Conservation (phyloP, 1,284 basidiomycete species). For the Trichosporon asahii region DNA sequence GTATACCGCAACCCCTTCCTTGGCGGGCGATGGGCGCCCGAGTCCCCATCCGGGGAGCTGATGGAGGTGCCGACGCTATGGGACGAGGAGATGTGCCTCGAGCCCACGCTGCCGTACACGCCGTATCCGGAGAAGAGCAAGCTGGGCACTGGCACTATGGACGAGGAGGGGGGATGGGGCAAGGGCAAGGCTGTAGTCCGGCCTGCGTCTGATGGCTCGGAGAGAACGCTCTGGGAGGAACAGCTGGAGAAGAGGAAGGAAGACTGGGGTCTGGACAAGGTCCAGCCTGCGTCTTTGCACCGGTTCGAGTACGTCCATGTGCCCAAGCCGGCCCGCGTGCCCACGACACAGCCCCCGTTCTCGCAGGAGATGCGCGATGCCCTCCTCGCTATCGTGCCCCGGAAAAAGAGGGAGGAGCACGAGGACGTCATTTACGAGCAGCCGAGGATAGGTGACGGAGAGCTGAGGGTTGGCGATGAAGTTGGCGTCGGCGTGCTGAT, state of each 20-base stretch:
- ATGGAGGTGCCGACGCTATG: constrained; percentile 40
- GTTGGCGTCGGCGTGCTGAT: constrained; percentile 43
- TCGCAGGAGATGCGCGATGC: constrained; percentile 15
- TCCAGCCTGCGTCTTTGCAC: neutral
- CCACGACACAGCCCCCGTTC: neutral
- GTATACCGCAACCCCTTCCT: constrained; percentile 19
- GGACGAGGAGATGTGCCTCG: constrained; percentile 39
- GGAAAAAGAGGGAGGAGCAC: neutral
- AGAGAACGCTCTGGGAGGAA: neutral
- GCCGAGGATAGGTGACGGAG: constrained; percentile 9
- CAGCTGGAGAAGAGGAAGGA: constrained; percentile 12
- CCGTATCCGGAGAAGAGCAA: neutral
- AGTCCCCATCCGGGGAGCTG: no score
- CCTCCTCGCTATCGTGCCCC: constrained; percentile 12
- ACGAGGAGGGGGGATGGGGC: no score
- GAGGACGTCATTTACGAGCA: neutral
- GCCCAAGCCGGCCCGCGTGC: neutral
- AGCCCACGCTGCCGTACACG: neutral
- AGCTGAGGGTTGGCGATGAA: constrained; percentile 24
- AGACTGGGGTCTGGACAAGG: neutral
- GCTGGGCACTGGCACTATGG: neutral
- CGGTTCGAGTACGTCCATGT: neutral
- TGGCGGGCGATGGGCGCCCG: no score
- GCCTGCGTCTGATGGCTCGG: neutral
- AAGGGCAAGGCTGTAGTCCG: no score